Percentiles rank a stretch among this genome's conserved stretches.
Evolutionary conservation across 2,329 filamentous ascomycete species (phyloP).

Genomic region (Juglanconis sp.): DNA sequence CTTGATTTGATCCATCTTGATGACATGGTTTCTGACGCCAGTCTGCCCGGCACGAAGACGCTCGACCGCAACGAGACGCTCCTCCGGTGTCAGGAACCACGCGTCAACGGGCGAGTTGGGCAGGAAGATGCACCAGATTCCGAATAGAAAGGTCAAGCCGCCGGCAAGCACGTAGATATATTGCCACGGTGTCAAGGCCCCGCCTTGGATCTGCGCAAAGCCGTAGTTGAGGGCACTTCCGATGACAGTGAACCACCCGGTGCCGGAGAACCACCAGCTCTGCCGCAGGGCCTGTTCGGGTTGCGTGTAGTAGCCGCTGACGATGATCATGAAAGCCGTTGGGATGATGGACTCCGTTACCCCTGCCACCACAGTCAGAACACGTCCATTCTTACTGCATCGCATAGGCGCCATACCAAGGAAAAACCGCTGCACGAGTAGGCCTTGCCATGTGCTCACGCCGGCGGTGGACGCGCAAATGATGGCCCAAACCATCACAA

Average conservation of each 20-base stretch:
- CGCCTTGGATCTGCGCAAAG: constrained; percentile 59
- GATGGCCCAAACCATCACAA: constrained; percentile 64
- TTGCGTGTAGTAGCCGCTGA: constrained; percentile 63
- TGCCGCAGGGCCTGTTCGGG: constrained; percentile 62
- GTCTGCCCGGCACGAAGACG: constrained; percentile 9
- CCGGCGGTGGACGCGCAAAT: constrained; percentile 68
- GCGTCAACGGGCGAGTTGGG: constrained; percentile 65
- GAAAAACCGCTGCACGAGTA: constrained; percentile 66
- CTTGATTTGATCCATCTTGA: constrained; percentile 43
- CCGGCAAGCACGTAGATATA: constrained; percentile 69
- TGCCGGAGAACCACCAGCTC: constrained; percentile 64
- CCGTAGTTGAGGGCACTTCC: constrained; percentile 65
- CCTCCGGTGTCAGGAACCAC: constrained; percentile 64
- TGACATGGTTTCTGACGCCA: constrained; percentile 35
- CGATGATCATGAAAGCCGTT: constrained; percentile 63
- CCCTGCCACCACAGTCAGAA: constrained; percentile 20
- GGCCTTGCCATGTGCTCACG: constrained; percentile 59
- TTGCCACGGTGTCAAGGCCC: constrained; percentile 60
- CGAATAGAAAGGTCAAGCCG: constrained; percentile 61
- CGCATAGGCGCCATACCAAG: constrained; percentile 30
- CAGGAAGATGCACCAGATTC: constrained; percentile 60
- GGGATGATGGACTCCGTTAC: constrained; percentile 64
- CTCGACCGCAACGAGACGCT: constrained; percentile 36
- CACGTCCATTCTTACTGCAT: neutral
- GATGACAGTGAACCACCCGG: constrained; percentile 59